Evolutionary conservation across 345 rosid genomes (phyloP).

Genomic region (Arabidopsis suecica): DNA sequence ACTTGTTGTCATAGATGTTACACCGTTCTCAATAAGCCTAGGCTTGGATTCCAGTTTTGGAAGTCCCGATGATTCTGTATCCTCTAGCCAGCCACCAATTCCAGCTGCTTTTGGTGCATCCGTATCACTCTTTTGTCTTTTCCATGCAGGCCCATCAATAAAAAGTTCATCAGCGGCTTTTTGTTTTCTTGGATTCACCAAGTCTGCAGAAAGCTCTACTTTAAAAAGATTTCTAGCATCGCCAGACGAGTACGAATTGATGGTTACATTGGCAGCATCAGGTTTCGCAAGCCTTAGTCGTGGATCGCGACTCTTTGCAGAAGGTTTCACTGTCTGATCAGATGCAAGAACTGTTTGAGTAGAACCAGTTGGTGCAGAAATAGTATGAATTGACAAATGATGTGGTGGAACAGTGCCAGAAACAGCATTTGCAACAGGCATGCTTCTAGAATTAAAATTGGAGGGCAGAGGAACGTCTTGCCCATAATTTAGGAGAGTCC

Average conservation of each 20-base stretch:
- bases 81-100: constrained; percentile 80
- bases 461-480: constrained; percentile 45
- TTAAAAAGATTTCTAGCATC: constrained; percentile 45
- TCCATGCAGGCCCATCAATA: constrained; percentile 59
- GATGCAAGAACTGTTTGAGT: constrained; percentile 46
- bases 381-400: constrained; percentile 16
- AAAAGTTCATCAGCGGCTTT: constrained; percentile 58
- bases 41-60: constrained; percentile 51
- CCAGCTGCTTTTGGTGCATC: constrained; percentile 51
- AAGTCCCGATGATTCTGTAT: constrained; percentile 42
- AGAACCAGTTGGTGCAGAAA: constrained; percentile 24
- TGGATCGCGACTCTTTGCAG: constrained; percentile 88
- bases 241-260: constrained; percentile 40
- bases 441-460: constrained; percentile 27
- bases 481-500: constrained; percentile 19
- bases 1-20: constrained; percentile 43
- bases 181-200: constrained; percentile 62
- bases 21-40: constrained; percentile 52
- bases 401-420: constrained; percentile 43
- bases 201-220: constrained; percentile 52
- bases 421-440: constrained; percentile 29
- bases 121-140: constrained; percentile 60
- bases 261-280: constrained; percentile 52
- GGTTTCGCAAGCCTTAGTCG: constrained; percentile 73
- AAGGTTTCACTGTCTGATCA: constrained; percentile 53